Conservation (phyloP, 768 basidiomycete genomes). For the Auricularia heimuer region DNA sequence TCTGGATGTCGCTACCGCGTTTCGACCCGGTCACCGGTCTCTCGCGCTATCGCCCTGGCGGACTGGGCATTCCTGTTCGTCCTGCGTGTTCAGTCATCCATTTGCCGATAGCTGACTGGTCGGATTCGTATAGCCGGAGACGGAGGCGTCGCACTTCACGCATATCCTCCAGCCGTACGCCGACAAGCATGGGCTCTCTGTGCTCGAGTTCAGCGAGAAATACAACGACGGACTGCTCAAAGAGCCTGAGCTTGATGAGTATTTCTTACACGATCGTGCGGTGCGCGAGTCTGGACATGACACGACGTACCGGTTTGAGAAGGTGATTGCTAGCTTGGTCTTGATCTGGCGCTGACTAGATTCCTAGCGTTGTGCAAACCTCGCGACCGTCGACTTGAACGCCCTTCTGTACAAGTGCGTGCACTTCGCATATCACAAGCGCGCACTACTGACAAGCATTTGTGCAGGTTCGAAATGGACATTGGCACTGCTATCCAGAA, state of each 20-base stretch:
- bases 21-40: slow-evolving; percentile 92
- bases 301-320: slow-evolving; percentile 95
- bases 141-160: slow-evolving; percentile 96
- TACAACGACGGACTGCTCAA: slow-evolving; percentile 79
- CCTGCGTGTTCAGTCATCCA: not conserved
- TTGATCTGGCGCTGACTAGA: not conserved
- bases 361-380: slow-evolving; percentile 70
- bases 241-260: slow-evolving; percentile 89
- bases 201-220: slow-evolving; percentile 93
- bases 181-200: slow-evolving; percentile 80
- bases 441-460: not conserved
- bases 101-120: not conserved
- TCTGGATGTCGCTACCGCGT: slow-evolving; percentile 93
- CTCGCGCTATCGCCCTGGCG: slow-evolving; percentile 88
- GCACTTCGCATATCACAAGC: slow-evolving; percentile 1
- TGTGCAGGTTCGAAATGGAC: slow-evolving; percentile 54
- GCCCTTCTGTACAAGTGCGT: slow-evolving; percentile 78
- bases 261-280: slow-evolving; percentile 93
- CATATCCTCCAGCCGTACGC: slow-evolving; percentile 96
- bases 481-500: slow-evolving; percentile 97
- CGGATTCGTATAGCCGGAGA: slow-evolving; percentile 51
- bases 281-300: slow-evolving; percentile 96
- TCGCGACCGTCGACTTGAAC: slow-evolving; percentile 94
- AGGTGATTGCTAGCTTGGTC: slow-evolving; percentile 18
- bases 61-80: slow-evolving; percentile 69